phyloP scores from a whole-genome alignment of 345 rosid species.

The Aegle marmelos region DNA sequence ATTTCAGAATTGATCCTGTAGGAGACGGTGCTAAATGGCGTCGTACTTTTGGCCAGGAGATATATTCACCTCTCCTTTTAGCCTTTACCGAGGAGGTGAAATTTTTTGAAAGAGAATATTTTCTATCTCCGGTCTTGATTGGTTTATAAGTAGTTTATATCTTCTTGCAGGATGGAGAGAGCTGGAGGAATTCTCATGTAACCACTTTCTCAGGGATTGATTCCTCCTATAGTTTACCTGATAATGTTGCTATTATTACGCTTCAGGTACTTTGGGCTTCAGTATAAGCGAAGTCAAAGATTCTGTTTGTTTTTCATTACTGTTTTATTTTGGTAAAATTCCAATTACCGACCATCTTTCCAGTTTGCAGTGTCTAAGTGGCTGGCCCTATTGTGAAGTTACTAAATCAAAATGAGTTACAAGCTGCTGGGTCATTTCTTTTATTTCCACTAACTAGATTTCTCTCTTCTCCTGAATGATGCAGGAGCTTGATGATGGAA shows the following conservation, averaged over 20 bases:
- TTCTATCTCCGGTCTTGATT: background rate
- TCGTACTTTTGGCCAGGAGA: conserved; percentile 84
- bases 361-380: background rate
- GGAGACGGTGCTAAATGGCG: conserved; percentile 99
- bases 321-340: background rate
- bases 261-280: conserved; percentile 52
- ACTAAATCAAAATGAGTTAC: background rate
- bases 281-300: background rate
- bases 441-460: conserved; percentile 7
- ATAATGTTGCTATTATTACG: conserved; percentile 76
- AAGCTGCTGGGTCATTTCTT: conserved; percentile 5
- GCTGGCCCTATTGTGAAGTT: background rate
- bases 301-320: background rate
- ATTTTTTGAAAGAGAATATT: background rate
- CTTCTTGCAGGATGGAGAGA: conserved; percentile 55
- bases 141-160: conserved; percentile 11
- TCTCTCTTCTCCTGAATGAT: background rate
- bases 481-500: conserved; percentile 82
- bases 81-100: conserved; percentile 82
- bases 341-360: background rate
- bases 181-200: conserved; percentile 51
- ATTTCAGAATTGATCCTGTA: conserved; percentile 72
- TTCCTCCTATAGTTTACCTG: conserved; percentile 74
- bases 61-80: conserved; percentile 86
- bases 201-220: conserved; percentile 74